These are phyloP conservation scores for Sporothrix mexicana DNA, from an alignment of 2,329 filamentous ascomycete species.

Conservation along the genomic window DNA sequence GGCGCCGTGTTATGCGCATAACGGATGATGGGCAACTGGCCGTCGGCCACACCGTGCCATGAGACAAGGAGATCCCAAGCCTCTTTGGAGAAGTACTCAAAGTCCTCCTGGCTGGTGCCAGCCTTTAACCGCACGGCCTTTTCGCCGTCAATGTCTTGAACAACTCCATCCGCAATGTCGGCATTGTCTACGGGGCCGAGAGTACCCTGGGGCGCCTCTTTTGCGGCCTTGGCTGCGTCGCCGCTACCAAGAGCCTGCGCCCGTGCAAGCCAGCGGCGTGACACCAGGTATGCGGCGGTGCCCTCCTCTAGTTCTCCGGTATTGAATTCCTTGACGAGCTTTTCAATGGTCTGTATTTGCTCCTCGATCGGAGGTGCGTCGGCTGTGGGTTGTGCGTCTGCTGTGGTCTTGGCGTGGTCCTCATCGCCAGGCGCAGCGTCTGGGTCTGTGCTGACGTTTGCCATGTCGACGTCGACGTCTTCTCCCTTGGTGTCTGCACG, in stretches of 20 bases:
- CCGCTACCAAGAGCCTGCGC: constrained; percentile 68
- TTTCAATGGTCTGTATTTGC: constrained; percentile 76
- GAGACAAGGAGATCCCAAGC: constrained; percentile 81
- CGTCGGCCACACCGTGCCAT: constrained; percentile 79
- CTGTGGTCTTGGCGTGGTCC: background rate
- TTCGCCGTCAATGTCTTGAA: constrained; percentile 55
- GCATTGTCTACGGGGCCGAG: constrained; percentile 88
- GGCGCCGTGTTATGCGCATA: constrained; percentile 77
- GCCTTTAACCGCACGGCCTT: constrained; percentile 76
- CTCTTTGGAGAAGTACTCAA: constrained; percentile 75
- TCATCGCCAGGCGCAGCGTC: background rate
- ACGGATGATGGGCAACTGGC: constrained; percentile 74
- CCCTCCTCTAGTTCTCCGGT: constrained; percentile 67
- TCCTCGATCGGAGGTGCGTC: constrained; percentile 42
- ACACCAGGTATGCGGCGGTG: constrained; percentile 79
- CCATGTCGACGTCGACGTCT: constrained; percentile 51
- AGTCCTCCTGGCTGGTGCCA: constrained; percentile 71
- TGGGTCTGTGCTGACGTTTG: too few relatives aligned
- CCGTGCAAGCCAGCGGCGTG: constrained; percentile 76
- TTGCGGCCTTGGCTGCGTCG: constrained; percentile 60
- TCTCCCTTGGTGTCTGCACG: constrained; percentile 45
- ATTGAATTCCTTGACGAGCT: constrained; percentile 60
- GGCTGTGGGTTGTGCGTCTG: background rate
- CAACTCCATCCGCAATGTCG: constrained; percentile 71
- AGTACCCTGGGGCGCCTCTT: constrained; percentile 39